Evolutionary conservation across 2,329 filamentous ascomycete species (phyloP).

Genomic region (Aspergillus melleus): DNA sequence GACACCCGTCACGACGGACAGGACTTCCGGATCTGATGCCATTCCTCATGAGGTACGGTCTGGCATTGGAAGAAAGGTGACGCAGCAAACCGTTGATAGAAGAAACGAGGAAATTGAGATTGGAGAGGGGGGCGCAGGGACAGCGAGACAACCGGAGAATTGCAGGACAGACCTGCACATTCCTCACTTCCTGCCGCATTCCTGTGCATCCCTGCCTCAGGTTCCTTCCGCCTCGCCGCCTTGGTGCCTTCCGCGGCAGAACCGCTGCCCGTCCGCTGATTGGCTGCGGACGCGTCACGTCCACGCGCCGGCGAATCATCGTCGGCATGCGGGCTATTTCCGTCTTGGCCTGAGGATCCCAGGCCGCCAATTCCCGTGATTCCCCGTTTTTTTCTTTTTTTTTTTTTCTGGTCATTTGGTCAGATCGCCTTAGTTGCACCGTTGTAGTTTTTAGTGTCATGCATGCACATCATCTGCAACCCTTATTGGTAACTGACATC

Average conservation of each 20-base stretch:
- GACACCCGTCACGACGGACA: constrained; percentile 21
- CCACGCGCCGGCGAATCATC: not conserved
- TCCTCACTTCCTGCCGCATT: not conserved
- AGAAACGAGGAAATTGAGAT: not conserved
- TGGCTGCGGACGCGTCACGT: not conserved
- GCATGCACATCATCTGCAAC: not conserved
- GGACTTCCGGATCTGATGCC: constrained; percentile 19
- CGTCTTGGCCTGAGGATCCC: not conserved
- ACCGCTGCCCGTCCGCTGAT: not conserved
- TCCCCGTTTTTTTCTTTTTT: too few relatives aligned
- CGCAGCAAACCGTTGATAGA: not conserved
- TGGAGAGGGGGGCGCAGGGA: too few relatives aligned
- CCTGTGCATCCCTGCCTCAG: not conserved
- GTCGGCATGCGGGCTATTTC: not conserved
- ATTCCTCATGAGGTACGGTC: constrained; percentile 17
- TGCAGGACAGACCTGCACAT: not conserved
- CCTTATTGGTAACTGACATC: not conserved
- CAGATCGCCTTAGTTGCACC: not conserved
- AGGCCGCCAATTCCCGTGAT: not conserved
- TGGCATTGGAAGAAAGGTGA: not conserved
- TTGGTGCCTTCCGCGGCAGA: not conserved
- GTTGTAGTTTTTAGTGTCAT: not conserved
- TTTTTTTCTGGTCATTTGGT: not conserved
- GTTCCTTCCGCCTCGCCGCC: not conserved
- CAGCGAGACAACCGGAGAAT: too few relatives aligned